Evolutionary conservation across 2,329 filamentous ascomycete genomes (phyloP).

Genomic region (Calonectria honghensis): DNA sequence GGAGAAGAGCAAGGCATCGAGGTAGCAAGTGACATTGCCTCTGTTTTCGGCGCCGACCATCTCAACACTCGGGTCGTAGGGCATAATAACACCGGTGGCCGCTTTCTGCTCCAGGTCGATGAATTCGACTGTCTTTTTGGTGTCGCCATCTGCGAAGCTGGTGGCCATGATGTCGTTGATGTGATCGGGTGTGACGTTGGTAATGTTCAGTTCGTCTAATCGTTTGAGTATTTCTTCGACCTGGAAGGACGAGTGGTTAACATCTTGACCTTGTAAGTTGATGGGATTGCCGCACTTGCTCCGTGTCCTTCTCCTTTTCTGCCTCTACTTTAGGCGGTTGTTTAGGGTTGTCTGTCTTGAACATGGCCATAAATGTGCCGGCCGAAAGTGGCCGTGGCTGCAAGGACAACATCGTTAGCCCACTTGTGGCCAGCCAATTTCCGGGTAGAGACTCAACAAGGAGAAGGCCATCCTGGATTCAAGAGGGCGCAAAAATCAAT

Average conservation of each 20-base stretch:
- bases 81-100: slow-evolving; percentile 84
- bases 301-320: slow-evolving; percentile 68
- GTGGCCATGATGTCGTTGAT: slow-evolving; percentile 74
- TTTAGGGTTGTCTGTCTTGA: slow-evolving; percentile 76
- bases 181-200: slow-evolving; percentile 73
- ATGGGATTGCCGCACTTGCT: slow-evolving; percentile 59
- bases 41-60: slow-evolving; percentile 93
- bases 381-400: slow-evolving; percentile 72
- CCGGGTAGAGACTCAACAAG: background rate
- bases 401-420: slow-evolving; percentile 38
- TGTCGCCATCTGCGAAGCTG: slow-evolving; percentile 80
- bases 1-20: slow-evolving; percentile 93
- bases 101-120: slow-evolving; percentile 87
- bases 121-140: slow-evolving; percentile 84
- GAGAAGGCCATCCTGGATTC: background rate
- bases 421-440: slow-evolving; percentile 2
- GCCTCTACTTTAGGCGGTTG: slow-evolving; percentile 66
- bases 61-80: slow-evolving; percentile 81
- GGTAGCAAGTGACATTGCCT: slow-evolving; percentile 91
- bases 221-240: slow-evolving; percentile 64
- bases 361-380: slow-evolving; percentile 78
- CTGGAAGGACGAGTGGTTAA: slow-evolving; percentile 56
- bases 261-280: slow-evolving; percentile 28
- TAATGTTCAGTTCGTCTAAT: slow-evolving; percentile 67
- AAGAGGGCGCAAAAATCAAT: background rate